Base-by-base conservation (phyloP, 2,329 filamentous ascomycete genomes). In the Fusarium veterinarium region DNA sequence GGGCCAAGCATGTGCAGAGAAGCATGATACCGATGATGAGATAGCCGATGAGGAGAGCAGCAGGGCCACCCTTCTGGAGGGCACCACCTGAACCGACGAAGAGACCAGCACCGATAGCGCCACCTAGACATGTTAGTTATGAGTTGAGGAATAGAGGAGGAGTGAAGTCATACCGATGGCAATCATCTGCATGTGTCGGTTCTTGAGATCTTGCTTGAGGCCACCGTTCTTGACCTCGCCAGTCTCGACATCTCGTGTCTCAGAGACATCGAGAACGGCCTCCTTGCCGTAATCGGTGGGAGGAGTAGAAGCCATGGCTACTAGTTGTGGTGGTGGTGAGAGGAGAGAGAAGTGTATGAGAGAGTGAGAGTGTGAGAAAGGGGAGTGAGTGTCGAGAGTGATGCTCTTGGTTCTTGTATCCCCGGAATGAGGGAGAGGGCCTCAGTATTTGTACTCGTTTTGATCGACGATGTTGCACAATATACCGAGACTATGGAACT, bases 171-270 rank as follows among this genome's bases (percentile, higher is more conserved):
- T 73, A 73, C 71, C 93, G 73, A 98, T 97, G 25, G 95, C 95
- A 86, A 98, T 98, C 95, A 98, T 98, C 85, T 98, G 95, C 80
- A 98, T 82, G 85, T 98, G 95, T 60, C 95, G 87, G 37, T 91
- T 91, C 83, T 96, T 95, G 75, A 97, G 84, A 80, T 91, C 91
- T 78, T 94, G 87, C 62, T 78, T 56, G 35, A 78, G 72, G 51
- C 64, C 51, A 57, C 75, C 75, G 37, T 53, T 64, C 60, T 75
- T 63, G 56, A 70, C 61, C 64, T 74, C 71, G 28, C 71, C 71
- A 8, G 60, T 61, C 71, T 74, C 71, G 46, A 74, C 71, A 74
- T 74, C 71, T 12, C 59, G 71, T 31, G 45, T 37, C 16, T 67
- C 58, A n/a, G 35, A 6, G 45, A 74, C 67, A 53, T 74, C 71